phyloP scores from a whole-genome alignment of 2,329 filamentous ascomycete species.

The Coniella lustricola region DNA sequence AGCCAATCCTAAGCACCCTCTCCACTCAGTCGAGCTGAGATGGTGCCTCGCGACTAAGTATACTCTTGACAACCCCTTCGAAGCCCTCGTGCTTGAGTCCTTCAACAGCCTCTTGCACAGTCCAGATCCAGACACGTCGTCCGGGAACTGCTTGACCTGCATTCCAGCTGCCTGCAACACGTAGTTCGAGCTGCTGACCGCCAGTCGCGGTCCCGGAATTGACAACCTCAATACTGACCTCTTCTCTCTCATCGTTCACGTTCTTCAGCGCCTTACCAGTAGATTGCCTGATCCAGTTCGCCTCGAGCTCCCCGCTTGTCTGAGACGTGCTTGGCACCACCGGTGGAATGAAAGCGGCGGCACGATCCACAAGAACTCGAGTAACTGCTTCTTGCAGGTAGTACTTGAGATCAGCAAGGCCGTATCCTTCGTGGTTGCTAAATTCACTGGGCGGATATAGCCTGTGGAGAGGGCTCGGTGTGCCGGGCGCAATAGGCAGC shows the following conservation, averaged over 20 bases:
- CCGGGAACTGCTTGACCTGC: slow-evolving; percentile 2
- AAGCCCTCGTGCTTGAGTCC: slow-evolving; percentile 11
- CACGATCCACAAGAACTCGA: slow-evolving; percentile 31
- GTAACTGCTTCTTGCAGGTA: slow-evolving; percentile 39
- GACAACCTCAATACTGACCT: slow-evolving; percentile 7
- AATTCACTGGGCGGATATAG: slow-evolving; percentile 33
- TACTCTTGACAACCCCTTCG: slow-evolving; percentile 10
- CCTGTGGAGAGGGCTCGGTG: slow-evolving; percentile 27
- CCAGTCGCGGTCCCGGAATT: not conserved
- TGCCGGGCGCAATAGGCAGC: slow-evolving; percentile 26
- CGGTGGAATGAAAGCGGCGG: slow-evolving; percentile 23
- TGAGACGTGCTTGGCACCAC: slow-evolving; percentile 14
- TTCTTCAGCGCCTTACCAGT: slow-evolving; percentile 22
- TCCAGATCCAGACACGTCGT: slow-evolving; percentile 15
- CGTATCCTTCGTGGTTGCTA: slow-evolving; percentile 35
- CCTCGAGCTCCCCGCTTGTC: not conserved
- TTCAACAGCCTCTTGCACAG: slow-evolving; percentile 8
- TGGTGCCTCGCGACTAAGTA: slow-evolving; percentile 9
- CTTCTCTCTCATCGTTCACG: slow-evolving; percentile 5
- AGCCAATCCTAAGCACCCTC: not conserved
- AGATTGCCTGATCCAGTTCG: slow-evolving; percentile 25
- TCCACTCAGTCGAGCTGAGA: not conserved
- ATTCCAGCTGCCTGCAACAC: slow-evolving; percentile 13
- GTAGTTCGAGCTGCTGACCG: slow-evolving; percentile 11
- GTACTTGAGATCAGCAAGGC: slow-evolving; percentile 35